Conservation (phyloP, 345 rosid genomes). For the Crucihimalaya himalaica region DNA sequence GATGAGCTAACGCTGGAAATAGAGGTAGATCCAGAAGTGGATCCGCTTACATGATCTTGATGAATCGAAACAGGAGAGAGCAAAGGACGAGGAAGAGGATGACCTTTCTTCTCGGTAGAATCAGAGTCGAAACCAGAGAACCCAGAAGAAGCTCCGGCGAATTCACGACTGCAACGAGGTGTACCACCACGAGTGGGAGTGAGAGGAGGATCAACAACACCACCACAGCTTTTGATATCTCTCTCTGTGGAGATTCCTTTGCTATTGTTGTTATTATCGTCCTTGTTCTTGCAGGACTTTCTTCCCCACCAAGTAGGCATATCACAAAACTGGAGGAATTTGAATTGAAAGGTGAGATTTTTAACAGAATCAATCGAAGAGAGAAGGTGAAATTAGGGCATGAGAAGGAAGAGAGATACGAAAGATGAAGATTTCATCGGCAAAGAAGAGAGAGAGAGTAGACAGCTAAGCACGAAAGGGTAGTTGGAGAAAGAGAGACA, state of each 20-base stretch:
- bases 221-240: conserved; percentile 46
- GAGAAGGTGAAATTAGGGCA: conserved; percentile 25
- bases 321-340: background rate
- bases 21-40: conserved; percentile 67
- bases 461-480: conserved; percentile 41
- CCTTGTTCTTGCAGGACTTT: conserved; percentile 62
- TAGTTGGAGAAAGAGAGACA: conserved; percentile 27
- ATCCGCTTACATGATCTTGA: conserved; percentile 44
- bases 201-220: conserved; percentile 35
- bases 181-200: conserved; percentile 45
- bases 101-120: conserved; percentile 56
- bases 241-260: conserved; percentile 26
- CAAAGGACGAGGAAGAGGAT: conserved; percentile 78
- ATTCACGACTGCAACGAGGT: conserved; percentile 56
- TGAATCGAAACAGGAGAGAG: conserved; percentile 38
- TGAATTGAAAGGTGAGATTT: background rate
- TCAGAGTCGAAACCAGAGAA: conserved; percentile 81
- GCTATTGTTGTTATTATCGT: conserved; percentile 42
- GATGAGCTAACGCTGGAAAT: conserved; percentile 84
- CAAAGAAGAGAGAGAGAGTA: conserved; percentile 4
- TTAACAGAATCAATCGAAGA: background rate
- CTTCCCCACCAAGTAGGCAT: conserved; percentile 90
- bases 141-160: conserved; percentile 54
- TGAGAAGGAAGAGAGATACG: conserved; percentile 27
- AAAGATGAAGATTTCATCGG: conserved; percentile 33